A percentile compares a stretch with the other conserved stretches of the same genome.
Conservation (phyloP, 1,139 yeast species). For the Lodderomyces orthopsilosis region DNA sequence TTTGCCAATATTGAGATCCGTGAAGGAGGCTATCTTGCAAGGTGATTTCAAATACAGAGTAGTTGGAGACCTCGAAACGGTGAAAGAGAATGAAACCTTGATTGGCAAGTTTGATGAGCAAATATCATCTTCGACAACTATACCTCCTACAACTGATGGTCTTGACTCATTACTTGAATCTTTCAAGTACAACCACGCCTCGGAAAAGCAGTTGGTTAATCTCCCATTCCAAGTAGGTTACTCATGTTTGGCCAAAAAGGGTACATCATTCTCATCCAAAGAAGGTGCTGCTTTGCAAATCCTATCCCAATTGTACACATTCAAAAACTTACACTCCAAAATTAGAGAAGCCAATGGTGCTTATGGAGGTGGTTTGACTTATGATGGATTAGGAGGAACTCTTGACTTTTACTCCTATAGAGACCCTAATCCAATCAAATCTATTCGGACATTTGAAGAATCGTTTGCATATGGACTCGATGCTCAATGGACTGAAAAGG, state of each 20-base stretch:
- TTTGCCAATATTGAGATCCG: conserved; percentile 60
- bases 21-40: conserved; percentile 46
- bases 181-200: conserved; percentile 10
- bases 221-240: conserved; percentile 91
- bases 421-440: conserved; percentile 81
- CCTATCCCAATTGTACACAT: conserved; percentile 75
- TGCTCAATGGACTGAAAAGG: conserved; percentile 52
- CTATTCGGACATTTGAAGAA: conserved; percentile 59
- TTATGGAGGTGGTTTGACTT: conserved; percentile 91
- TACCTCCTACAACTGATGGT: conserved; percentile 5
- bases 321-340: conserved; percentile 81
- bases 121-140: conserved; percentile 4
- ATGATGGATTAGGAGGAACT: conserved; percentile 77
- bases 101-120: conserved; percentile 33
- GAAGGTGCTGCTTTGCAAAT: conserved; percentile 89
- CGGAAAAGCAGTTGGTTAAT: conserved; percentile 47
- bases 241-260: conserved; percentile 65
- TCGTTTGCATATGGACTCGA: conserved; percentile 56
- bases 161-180: conserved; percentile 12
- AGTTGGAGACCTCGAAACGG: conserved; percentile 52
- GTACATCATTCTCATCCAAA: conserved; percentile 62
- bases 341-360: conserved; percentile 97
- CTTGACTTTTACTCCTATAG: conserved; percentile 86
- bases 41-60: conserved; percentile 50
- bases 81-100: conserved; percentile 40